A percentile compares a stretch with the other conserved stretches of the same genome.
These are phyloP conservation scores for Monosporozyma yasuniensis DNA, from an alignment of 805 yeast species.

Conservation along the genomic window DNA sequence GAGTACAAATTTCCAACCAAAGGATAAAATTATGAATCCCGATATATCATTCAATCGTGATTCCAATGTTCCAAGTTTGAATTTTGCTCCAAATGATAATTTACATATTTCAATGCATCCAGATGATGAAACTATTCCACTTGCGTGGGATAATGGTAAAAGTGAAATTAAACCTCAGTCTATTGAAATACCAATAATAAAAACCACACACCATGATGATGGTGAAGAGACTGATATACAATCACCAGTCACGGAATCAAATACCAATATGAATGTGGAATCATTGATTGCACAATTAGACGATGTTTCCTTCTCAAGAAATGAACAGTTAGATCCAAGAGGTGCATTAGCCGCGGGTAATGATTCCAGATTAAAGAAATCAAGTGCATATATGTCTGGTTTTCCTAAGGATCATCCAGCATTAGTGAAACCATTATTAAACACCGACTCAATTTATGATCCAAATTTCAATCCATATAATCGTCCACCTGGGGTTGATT, in stretches of 20 bases:
- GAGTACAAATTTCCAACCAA: not conserved
- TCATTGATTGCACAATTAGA: conserved; percentile 26
- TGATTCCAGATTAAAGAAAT: conserved; percentile 16
- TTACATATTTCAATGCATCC: conserved; percentile 1
- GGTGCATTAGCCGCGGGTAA: not conserved
- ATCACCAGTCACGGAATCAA: conserved; percentile 6
- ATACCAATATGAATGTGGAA: conserved; percentile 23
- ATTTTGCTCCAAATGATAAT: conserved; percentile 14
- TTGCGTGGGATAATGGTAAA: not conserved
- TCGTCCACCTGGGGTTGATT: not conserved
- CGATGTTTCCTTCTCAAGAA: conserved; percentile 21
- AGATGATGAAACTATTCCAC: not conserved
- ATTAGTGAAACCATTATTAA: conserved; percentile 1
- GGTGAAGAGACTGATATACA: not conserved
- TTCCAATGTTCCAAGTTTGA: conserved; percentile 9
- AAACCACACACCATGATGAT: not conserved
- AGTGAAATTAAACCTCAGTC: not conserved
- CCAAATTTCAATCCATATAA: not conserved
- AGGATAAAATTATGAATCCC: not conserved
- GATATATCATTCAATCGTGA: not conserved
- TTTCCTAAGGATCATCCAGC: conserved; percentile 8
- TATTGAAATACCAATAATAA: not conserved
- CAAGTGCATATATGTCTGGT: conserved; percentile 31
- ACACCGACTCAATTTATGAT: conserved; percentile 3
- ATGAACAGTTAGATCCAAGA: conserved; percentile 8